Evolutionary conservation across 179 eudicot genomes (phyloP), one percentile per base, ranked within the genome.

Genomic region (Dionaea muscipula): DNA sequence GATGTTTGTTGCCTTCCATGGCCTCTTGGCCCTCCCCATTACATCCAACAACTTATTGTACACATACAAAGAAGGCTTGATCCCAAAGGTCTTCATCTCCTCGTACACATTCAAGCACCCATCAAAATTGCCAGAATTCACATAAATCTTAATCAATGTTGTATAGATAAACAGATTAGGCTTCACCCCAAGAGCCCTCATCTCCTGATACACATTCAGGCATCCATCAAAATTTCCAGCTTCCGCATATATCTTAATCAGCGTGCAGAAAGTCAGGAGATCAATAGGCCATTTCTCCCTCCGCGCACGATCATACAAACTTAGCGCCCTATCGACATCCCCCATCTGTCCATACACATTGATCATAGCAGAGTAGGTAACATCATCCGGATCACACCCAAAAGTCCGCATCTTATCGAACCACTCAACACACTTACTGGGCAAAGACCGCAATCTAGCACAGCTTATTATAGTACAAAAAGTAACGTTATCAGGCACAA

Each of bases 21-120:
- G 95, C 69, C 91, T 80, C 71, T 69, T 91, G 46, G 95, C 95
- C 38, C 88, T 81, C 2, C 94, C 95, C 95, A 91, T 82, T 31
- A 84, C 81, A 69, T 84, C 94, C 65, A 91, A 62, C 70, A 91
- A 31, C 0, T 75, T 67, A 61, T 90, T 86, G 61, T 76, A 86
- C 17, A 80, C 60, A 10, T 62, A 68, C 59, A 75, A 38, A 51
- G 73, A 86, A 4, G 87, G 81, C 78, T 75, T 80, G 3, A 81
- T 76, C 22, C 71, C 65, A 25, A 84, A 72, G 16, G 87, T 94
- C 78, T 90, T 90, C 94, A 90, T 86, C 64, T 90, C 97, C 74
- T 90, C 87, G 31, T 78, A 90, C 16, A 86, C 85, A 61, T 82
- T 86, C 83, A 90, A 90, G 53, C 95, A 86, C 26, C 94, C 94